Evolutionary conservation across 2,329 filamentous ascomycete species (phyloP).

Genomic region (Colletotrichum endophyticum): DNA sequence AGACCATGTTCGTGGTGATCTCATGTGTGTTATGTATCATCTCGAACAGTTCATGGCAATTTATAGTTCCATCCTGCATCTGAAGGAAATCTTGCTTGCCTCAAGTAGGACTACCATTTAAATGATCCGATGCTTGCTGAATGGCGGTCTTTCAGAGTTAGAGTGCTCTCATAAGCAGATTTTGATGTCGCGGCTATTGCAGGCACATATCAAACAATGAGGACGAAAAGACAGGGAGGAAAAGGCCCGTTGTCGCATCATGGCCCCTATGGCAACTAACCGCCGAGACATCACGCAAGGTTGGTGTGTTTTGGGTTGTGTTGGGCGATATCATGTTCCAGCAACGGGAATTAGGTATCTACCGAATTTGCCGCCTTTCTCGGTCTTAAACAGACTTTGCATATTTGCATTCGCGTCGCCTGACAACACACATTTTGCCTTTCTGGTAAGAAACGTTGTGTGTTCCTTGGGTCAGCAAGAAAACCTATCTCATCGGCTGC

Average conservation of each 20-base stretch:
- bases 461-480: neutral
- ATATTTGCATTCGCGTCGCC: neutral
- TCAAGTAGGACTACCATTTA: neutral
- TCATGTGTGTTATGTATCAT: neutral
- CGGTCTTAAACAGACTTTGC: accelerated
- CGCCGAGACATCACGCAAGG: neutral
- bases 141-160: neutral
- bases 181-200: neutral
- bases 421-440: neutral
- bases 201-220: neutral
- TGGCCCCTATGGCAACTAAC: neutral
- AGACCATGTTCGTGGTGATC: neutral
- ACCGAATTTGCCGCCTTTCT: neutral
- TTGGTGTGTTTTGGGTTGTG: neutral
- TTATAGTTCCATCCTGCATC: neutral
- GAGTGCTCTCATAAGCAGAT: neutral
- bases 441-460: neutral
- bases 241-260: neutral
- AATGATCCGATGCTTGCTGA: neutral
- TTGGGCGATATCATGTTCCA: neutral
- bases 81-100: neutral
- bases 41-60: neutral
- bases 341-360: neutral
- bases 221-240: neutral
- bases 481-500: neutral